Base-by-base conservation (phyloP, 1,284 basidiomycete genomes). In the Tilletia walkeri region DNA sequence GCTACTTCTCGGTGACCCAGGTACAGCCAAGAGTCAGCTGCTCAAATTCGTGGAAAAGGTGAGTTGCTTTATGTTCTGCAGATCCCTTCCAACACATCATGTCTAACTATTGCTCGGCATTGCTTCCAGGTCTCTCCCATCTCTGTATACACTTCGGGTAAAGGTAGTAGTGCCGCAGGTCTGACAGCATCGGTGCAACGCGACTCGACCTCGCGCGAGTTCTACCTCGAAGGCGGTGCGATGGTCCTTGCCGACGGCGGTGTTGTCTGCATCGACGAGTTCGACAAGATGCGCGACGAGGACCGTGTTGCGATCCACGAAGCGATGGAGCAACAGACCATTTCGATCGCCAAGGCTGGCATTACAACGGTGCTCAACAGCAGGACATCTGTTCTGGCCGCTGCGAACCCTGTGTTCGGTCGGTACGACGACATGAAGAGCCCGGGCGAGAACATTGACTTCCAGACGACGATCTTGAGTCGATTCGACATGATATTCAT, bases 401-500 rank as follows among this genome's bases (percentile, higher is more conserved):
- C 96, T 2, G 96, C 96, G 10, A 99, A 99, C 85, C 96, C 96
- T 0, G 94, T 99, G 12, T 98, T 95, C 87, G 96, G 96, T 67
- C 88, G 96, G 70, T 99, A 99, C 83, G 95, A 99, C 82, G 96
- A 99, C 84, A 95, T 94, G 76, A 90, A 94, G 80, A 95, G 92
- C 82, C 95, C 96, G 6, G 95, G 96, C 80, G 96, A 97, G 87
- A 97, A 97, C 83, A 97, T 97, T 72, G 95, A 97, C 84, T 97
- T 97, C 84, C 95, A 98, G 86, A 98, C 96, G 2, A 99, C 96
- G 0, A 97, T 99, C 80, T 85, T 99, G 85, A 97, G 94, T 68
- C 91, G 96, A 73, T 99, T 99, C 85, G 96, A 99, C 83, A 97
- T 99, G 96, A 99, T 99, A 81, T 99, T 99, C 86, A 96, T 99